Percentiles rank a stretch among this genome's conserved stretches.
Conservation (phyloP, 2,329 filamentous ascomycete species). For the Neopestalotiopsis sp. region DNA sequence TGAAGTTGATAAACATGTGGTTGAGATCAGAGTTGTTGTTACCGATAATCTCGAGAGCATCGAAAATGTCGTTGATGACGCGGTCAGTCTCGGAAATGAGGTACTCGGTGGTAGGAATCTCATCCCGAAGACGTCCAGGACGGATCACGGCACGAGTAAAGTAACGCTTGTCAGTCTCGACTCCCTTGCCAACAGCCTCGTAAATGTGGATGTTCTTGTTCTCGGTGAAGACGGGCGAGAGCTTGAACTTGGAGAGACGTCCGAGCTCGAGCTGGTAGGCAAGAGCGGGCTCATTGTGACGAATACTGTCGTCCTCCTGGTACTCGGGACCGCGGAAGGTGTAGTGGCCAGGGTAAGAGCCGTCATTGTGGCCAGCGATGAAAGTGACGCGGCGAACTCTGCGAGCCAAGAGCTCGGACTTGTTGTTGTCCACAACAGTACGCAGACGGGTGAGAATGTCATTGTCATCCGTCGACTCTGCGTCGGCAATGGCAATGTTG, state of each 20-base stretch:
- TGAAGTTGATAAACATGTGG: slow-evolving; percentile 99
- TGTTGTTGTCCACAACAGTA: slow-evolving; percentile 78
- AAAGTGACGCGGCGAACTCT: slow-evolving; percentile 91
- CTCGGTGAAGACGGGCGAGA: slow-evolving; percentile 97
- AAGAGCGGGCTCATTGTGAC: slow-evolving; percentile 93
- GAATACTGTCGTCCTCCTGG: slow-evolving; percentile 91
- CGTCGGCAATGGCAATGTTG: slow-evolving; percentile 89
- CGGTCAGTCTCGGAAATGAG: slow-evolving; percentile 96
- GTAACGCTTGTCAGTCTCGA: slow-evolving; percentile 97
- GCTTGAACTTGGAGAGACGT: slow-evolving; percentile 94
- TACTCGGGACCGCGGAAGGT: slow-evolving; percentile 95
- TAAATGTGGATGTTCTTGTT: slow-evolving; percentile 99
- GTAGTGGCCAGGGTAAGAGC: slow-evolving; percentile 95
- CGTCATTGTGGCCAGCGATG: slow-evolving; percentile 93
- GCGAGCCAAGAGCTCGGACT: slow-evolving; percentile 80
- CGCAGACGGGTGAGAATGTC: slow-evolving; percentile 79
- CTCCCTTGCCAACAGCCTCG: slow-evolving; percentile 92
- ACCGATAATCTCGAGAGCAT: slow-evolving; percentile 96
- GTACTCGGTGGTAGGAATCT: slow-evolving; percentile 98
- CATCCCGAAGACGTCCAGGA: slow-evolving; percentile 90
- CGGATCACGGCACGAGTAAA: slow-evolving; percentile 96
- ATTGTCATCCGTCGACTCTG: slow-evolving; percentile 81
- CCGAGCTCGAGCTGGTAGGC: slow-evolving; percentile 98
- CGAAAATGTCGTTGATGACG: slow-evolving; percentile 95
- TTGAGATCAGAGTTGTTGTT: slow-evolving; percentile 99